Percentiles rank a stretch among this genome's conserved stretches.
phyloP scores from a whole-genome alignment of 148 eudicot species.

The Heliamphora exappendiculata region DNA sequence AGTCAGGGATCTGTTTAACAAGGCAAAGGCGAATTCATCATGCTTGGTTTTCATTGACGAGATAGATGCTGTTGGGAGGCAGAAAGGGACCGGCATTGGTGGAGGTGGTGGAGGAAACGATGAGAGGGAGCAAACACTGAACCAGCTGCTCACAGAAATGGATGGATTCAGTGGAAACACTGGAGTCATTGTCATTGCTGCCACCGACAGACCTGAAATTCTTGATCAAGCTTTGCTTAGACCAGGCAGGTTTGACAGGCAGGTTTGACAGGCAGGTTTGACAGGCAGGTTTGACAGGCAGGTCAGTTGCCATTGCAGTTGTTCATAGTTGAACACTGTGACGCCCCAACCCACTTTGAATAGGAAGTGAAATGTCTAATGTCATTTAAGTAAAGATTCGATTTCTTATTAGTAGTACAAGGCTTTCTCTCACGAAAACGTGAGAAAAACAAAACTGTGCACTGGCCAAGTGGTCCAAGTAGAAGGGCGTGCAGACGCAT shows the following conservation, averaged over 20 bases:
- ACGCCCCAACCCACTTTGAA: too few relatives aligned
- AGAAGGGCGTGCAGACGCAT: too few relatives aligned
- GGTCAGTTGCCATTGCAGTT: constrained; percentile 20
- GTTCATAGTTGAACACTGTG: background rate
- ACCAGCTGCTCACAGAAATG: constrained; percentile 82
- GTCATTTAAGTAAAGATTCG: too few relatives aligned
- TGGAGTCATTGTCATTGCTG: constrained; percentile 82
- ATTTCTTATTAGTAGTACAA: too few relatives aligned
- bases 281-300: constrained; percentile 45
- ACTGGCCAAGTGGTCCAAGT: too few relatives aligned
- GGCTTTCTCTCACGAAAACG: too few relatives aligned
- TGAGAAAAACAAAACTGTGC: too few relatives aligned
- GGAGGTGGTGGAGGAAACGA: constrained; percentile 93
- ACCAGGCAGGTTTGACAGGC: constrained; percentile 66
- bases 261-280: constrained; percentile 36
- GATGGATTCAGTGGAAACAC: constrained; percentile 69
- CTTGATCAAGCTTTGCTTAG: constrained; percentile 79
- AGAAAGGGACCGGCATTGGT: constrained; percentile 84
- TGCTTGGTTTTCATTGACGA: constrained; percentile 80
- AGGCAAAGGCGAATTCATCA: constrained; percentile 67
- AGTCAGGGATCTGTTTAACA: constrained; percentile 74
- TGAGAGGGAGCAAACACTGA: constrained; percentile 80
- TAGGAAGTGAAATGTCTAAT: too few relatives aligned
- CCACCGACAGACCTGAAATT: constrained; percentile 80
- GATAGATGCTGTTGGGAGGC: constrained; percentile 88